A percentile compares a stretch with the other conserved stretches of the same genome.
phyloP scores from a whole-genome alignment of 306 rosid species.

The Boehmeria nivea region DNA sequence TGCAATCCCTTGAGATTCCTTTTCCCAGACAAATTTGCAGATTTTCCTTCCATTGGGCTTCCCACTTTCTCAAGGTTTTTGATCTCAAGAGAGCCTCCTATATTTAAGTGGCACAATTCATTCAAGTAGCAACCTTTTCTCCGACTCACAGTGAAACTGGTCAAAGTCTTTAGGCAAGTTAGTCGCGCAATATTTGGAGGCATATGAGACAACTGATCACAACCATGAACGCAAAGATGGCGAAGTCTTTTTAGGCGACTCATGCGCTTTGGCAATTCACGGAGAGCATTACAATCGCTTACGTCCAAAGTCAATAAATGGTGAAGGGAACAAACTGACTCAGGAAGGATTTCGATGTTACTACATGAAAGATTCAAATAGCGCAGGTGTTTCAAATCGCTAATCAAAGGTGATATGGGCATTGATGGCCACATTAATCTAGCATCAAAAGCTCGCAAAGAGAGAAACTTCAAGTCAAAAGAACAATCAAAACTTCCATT shows the following conservation, averaged over 20 bases:
- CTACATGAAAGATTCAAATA: conserved; percentile 4
- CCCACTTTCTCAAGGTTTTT: background rate
- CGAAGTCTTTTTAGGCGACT: background rate
- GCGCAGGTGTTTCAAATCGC: background rate
- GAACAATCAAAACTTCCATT: background rate
- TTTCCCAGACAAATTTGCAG: conserved; percentile 6
- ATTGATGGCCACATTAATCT: fast-evolving
- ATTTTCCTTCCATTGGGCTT: background rate
- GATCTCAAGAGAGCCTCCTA: background rate
- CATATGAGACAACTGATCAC: background rate
- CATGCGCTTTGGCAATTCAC: background rate
- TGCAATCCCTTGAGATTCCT: background rate
- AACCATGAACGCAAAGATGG: conserved; percentile 1
- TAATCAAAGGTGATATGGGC: background rate
- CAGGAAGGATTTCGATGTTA: background rate
- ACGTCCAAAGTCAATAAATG: conserved; percentile 6
- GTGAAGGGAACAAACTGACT: background rate
- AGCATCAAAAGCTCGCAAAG: conserved; percentile 1
- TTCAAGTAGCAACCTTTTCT: conserved; percentile 1
- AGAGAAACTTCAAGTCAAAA: background rate
- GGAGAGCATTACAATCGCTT: background rate
- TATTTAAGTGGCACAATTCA: background rate
- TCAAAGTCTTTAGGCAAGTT: background rate
- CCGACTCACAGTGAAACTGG: background rate
- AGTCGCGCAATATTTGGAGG: conserved; percentile 5